phyloP scores from a whole-genome alignment of 2,329 filamentous ascomycete genomes.

The Nemania bipapillata region DNA sequence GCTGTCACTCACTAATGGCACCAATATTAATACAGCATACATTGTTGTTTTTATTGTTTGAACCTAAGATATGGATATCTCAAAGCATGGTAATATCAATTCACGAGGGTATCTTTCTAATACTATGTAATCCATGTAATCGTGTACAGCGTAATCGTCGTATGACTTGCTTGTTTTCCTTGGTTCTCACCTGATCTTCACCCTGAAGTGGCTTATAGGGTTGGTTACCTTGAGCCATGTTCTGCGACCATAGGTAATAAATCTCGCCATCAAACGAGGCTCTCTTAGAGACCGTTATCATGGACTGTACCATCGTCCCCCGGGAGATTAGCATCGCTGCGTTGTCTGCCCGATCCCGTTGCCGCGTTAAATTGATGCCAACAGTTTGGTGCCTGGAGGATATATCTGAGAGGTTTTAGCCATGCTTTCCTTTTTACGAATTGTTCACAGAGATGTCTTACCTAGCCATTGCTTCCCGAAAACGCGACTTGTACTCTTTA shows the following conservation, averaged over 20 bases:
- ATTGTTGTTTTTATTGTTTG: background rate
- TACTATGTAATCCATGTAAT: conserved; percentile 17
- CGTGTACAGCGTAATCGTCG: conserved; percentile 13
- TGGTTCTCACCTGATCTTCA: background rate
- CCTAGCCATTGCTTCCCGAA: conserved; percentile 95
- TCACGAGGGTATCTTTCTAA: conserved; percentile 35
- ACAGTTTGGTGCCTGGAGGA: conserved; percentile 77
- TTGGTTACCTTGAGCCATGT: background rate
- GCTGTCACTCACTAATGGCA: too few relatives aligned
- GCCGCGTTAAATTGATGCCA: conserved; percentile 73
- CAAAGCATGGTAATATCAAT: conserved; percentile 4
- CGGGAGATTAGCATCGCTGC: conserved; percentile 39
- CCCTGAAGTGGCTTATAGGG: background rate
- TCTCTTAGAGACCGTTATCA: conserved; percentile 9
- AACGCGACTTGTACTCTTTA: conserved; percentile 96
- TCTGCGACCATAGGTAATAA: background rate
- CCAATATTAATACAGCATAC: too few relatives aligned
- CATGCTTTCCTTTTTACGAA: conserved; percentile 28
- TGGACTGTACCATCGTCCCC: conserved; percentile 41
- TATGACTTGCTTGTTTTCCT: background rate
- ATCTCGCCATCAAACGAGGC: background rate
- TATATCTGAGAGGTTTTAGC: conserved; percentile 62
- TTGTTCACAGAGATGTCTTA: conserved; percentile 54
- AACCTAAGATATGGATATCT: background rate
- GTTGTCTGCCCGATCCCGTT: conserved; percentile 42